phyloP scores from a whole-genome alignment of 768 basidiomycete genomes.

The Macrolepiota albuminosa region DNA sequence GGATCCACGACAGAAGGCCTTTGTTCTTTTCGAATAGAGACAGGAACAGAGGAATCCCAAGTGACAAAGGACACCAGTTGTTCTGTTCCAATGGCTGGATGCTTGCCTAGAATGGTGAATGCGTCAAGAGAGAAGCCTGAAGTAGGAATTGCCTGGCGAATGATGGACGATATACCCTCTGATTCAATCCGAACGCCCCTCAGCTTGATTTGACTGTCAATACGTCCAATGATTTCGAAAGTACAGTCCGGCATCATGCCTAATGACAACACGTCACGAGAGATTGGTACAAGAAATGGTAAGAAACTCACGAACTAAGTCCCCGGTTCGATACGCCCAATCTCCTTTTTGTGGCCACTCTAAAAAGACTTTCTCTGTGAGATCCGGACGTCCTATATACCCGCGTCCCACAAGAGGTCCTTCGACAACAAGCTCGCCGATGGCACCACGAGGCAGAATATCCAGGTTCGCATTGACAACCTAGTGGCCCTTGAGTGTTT shows the following conservation, averaged over 20 bases:
- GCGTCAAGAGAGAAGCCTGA: conserved; percentile 27
- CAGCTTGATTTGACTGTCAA: conserved; percentile 48
- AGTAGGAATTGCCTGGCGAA: conserved; percentile 27
- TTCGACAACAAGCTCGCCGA: conserved; percentile 46
- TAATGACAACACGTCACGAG: conserved; percentile 5
- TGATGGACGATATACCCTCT: conserved; percentile 44
- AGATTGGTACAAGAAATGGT: neutral
- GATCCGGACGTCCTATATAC: conserved; percentile 39
- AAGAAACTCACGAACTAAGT: conserved; percentile 33
- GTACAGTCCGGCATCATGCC: conserved; percentile 48
- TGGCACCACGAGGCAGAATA: conserved; percentile 36
- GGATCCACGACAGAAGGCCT: conserved; percentile 15
- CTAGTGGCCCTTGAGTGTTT: conserved; percentile 21
- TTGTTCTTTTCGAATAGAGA: conserved; percentile 32
- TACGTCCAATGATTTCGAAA: conserved; percentile 45
- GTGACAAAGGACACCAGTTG: conserved; percentile 44
- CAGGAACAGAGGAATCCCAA: conserved; percentile 31
- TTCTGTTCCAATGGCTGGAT: conserved; percentile 37
- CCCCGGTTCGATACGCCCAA: conserved; percentile 46
- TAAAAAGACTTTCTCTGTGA: conserved; percentile 41
- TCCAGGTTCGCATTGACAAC: conserved; percentile 39
- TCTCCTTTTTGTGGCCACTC: conserved; percentile 36
- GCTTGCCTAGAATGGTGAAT: conserved; percentile 37
- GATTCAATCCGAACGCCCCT: conserved; percentile 52
- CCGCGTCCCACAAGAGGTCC: conserved; percentile 48